Percentiles rank a stretch among this genome's conserved stretches.
phyloP scores from a whole-genome alignment of 768 basidiomycete genomes.

The Favolaschia claudopus region DNA sequence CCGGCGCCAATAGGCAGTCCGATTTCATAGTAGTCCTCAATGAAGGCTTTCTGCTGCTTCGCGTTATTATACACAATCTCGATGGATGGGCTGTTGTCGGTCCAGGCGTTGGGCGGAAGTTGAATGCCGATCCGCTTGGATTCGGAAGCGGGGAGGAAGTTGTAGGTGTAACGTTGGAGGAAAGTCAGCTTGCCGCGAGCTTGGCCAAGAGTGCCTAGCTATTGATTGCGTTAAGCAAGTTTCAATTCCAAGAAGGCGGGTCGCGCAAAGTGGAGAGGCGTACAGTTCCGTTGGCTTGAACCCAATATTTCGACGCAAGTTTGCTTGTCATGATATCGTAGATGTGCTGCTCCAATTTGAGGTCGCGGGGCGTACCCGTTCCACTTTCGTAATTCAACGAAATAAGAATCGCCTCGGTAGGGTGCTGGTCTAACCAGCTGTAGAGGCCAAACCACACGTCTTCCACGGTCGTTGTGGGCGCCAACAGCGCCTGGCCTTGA shows the following conservation, averaged over 20 bases:
- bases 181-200: conserved; percentile 60
- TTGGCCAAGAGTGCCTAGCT: conserved; percentile 59
- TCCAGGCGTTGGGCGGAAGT: conserved; percentile 52
- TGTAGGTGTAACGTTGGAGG: conserved; percentile 55
- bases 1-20: conserved; percentile 43
- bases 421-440: conserved; percentile 58
- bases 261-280: conserved; percentile 8
- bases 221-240: no score
- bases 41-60: conserved; percentile 48
- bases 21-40: conserved; percentile 56
- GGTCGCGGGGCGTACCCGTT: conserved; percentile 52
- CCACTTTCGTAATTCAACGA: conserved; percentile 59
- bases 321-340: conserved; percentile 48
- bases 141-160: conserved; percentile 46
- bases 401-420: conserved; percentile 58
- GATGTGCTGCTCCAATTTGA: conserved; percentile 49
- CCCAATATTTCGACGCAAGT: conserved; percentile 53
- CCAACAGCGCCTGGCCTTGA: conserved; percentile 49
- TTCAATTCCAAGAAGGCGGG: not conserved
- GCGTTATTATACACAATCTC: conserved; percentile 51
- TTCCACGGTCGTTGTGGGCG: conserved; percentile 52
- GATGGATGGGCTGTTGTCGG: conserved; percentile 55
- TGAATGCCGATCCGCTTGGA: conserved; percentile 53
- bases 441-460: conserved; percentile 62
- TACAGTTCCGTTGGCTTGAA: conserved; percentile 52